Evolutionary conservation across 805 yeast species (phyloP).

Genomic region (Candida hispaniensis): DNA sequence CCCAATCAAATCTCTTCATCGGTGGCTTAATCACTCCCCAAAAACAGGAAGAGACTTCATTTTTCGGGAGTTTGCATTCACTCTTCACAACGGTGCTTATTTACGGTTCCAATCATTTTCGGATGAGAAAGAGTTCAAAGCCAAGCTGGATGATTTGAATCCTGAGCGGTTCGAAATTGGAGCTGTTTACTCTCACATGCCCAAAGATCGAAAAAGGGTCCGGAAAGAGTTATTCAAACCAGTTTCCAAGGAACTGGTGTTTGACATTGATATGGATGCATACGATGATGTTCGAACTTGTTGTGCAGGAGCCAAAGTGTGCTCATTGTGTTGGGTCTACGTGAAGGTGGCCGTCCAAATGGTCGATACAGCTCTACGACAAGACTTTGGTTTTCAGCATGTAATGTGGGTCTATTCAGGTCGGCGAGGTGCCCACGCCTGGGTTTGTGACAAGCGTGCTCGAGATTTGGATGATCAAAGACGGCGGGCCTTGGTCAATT

Average conservation of each 20-base stretch:
- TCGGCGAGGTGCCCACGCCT: slow-evolving; percentile 98
- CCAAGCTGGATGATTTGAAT: slow-evolving; percentile 57
- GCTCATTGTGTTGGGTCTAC: slow-evolving; percentile 87
- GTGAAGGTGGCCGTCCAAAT: slow-evolving; percentile 74
- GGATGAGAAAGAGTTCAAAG: slow-evolving; percentile 59
- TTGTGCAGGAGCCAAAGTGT: slow-evolving; percentile 75
- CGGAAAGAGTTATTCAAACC: slow-evolving; percentile 75
- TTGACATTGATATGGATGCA: slow-evolving; percentile 96
- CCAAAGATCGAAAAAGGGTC: slow-evolving; percentile 62
- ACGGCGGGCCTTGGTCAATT: slow-evolving; percentile 72
- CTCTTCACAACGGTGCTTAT: slow-evolving; percentile 76
- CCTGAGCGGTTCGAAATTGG: slow-evolving; percentile 95
- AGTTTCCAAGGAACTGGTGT: slow-evolving; percentile 72
- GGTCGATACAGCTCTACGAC: slow-evolving; percentile 56
- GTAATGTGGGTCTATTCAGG: slow-evolving; percentile 95
- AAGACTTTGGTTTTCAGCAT: slow-evolving; percentile 83
- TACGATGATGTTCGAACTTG: slow-evolving; percentile 91
- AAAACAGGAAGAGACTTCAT: slow-evolving; percentile 66
- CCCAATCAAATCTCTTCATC: slow-evolving; percentile 71
- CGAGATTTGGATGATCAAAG: slow-evolving; percentile 58
- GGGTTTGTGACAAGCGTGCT: slow-evolving; percentile 87
- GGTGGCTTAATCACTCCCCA: slow-evolving; percentile 83
- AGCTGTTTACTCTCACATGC: slow-evolving; percentile 79
- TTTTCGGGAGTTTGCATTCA: slow-evolving; percentile 89
- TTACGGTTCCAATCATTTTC: slow-evolving; percentile 76